These are phyloP conservation scores for Globisporangium parvum DNA, from an alignment of 352 stramenopile species.

Conservation along the genomic window DNA sequence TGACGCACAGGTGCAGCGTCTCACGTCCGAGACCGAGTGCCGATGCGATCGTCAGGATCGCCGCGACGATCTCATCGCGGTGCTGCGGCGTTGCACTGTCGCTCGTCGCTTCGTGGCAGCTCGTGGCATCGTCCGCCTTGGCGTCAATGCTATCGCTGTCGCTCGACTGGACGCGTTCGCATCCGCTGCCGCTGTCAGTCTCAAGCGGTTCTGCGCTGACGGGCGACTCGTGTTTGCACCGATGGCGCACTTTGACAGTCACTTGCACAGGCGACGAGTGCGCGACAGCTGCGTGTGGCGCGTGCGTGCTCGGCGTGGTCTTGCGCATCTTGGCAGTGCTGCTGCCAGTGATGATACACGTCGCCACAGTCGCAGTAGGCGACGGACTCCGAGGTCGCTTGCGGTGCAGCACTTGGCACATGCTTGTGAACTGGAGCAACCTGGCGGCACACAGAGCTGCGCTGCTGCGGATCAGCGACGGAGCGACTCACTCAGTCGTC, in stretches of 20 bases:
- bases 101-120: slow-evolving; percentile 7
- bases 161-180: too few species aligned
- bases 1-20: slow-evolving; percentile 53
- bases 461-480: too few species aligned
- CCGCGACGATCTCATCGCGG: slow-evolving; percentile 58
- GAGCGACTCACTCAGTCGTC: too few species aligned
- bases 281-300: background rate
- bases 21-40: slow-evolving; percentile 50
- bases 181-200: background rate
- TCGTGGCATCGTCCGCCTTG: slow-evolving; percentile 2
- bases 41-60: slow-evolving; percentile 58
- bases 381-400: slow-evolving; percentile 11
- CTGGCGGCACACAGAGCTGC: too few species aligned
- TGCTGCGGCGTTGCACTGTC: slow-evolving; percentile 27
- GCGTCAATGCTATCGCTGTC: background rate
- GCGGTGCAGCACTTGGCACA: slow-evolving; percentile 11
- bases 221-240: background rate
- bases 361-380: background rate
- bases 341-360: background rate
- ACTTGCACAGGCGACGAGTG: slow-evolving; percentile 5
- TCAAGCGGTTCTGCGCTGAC: background rate
- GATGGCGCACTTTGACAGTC: background rate
- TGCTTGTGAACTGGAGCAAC: too few species aligned
- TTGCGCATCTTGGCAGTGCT: slow-evolving; percentile 5
- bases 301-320: background rate